Evolutionary conservation across 1,139 yeast species (phyloP), one percentile per base, ranked within the genome.

Genomic region (Saccharomyces hybrid): DNA sequence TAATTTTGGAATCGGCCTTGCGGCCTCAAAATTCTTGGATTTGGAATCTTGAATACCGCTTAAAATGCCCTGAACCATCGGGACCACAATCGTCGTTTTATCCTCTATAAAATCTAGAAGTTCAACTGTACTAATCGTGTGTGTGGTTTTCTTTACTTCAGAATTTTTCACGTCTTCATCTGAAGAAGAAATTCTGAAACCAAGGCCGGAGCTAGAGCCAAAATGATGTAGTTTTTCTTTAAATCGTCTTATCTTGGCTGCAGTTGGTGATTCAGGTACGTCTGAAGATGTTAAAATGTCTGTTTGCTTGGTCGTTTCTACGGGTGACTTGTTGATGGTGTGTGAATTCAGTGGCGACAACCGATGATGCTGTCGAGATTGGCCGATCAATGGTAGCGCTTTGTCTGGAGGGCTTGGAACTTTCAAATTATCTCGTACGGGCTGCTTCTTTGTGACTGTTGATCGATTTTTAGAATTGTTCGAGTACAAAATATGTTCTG

Each of bases 261-360:
- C 44, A 16, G n/a, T 16, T 19, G 44, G 44, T 12, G 44, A 38
- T 19, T 16, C n/a, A 16, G 6, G 44, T 38, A 38, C 24, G 11
- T 19, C 24, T 38, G 12, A 19, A 38, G 26, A 28, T 8, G 4
- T 86, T 87, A 24, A 4, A 11, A 24, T 38, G 5, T 38, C 12
- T 38, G 24, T 9, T 19, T 16, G 26, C 44, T 38, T 38, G 3
- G 26, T 6, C 26, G 21, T 38, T 38, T 8, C 44, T 4, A n/a
- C 21, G n/a, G 12, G 4, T 16, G 44, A 9, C 24, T 8, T 19
- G 19, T 19, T 19, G n/a, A 8, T 16, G 16, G 3, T 3, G 6
- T 32, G 38, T 5, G 19, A 11, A 16, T 38, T 38, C 11, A 12
- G n/a, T 12, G 26, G 44, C 19, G 44, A 38, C 19, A 19, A 4